Percentiles rank a stretch among this genome's conserved stretches.
These are phyloP conservation scores for Aspergillus sergii DNA, from an alignment of 2,329 filamentous ascomycete species.

Conservation along the genomic window DNA sequence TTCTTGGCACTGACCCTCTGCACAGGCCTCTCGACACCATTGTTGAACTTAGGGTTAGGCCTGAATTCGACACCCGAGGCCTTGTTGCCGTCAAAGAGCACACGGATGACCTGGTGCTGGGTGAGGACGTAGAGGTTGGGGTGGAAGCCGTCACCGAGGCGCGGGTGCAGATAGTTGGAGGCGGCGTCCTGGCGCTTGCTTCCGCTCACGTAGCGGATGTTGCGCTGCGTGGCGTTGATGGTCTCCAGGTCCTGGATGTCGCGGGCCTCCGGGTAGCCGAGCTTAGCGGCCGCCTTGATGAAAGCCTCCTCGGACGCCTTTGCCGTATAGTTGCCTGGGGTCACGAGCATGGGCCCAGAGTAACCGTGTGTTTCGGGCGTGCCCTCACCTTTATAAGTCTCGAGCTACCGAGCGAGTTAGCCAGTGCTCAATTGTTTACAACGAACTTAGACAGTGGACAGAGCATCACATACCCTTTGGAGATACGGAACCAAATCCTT, in stretches of 20 bases:
- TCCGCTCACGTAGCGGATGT: constrained; percentile 2
- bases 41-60: no score
- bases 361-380: no score
- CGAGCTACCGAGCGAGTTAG: not conserved
- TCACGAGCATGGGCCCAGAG: not conserved
- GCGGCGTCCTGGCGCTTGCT: constrained; percentile 7
- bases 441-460: no score
- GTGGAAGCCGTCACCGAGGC: constrained; percentile 1
- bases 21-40: no score
- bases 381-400: not conserved
- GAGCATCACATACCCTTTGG: not conserved
- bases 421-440: not conserved
- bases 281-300: no score
- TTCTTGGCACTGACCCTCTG: no score
- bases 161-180: constrained; percentile 5
- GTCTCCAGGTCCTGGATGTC: constrained; percentile 4
- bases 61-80: not conserved
- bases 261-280: not conserved
- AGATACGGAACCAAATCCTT: constrained; percentile 2
- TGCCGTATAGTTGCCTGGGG: not conserved
- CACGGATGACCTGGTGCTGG: no score
- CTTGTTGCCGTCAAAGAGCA: no score
- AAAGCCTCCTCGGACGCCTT: no score
- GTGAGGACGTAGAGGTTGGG: constrained; percentile 2
- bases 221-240: not conserved